Base-by-base conservation (phyloP, 2,329 filamentous ascomycete species). In the Aureobasidium namibiae region DNA sequence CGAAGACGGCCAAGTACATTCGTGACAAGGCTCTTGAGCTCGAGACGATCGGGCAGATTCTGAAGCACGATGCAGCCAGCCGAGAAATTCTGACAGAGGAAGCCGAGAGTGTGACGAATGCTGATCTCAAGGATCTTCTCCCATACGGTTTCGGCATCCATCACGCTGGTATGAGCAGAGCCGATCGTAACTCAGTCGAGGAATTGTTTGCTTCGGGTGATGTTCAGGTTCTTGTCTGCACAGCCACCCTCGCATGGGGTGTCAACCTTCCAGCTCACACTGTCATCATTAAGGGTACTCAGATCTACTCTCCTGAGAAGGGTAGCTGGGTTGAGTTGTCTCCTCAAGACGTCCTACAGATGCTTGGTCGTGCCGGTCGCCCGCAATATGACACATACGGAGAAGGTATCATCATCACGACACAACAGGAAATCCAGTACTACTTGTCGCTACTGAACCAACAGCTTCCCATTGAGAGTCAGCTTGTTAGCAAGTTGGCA, bases 111-210 rank as follows among this genome's bases (percentile, higher is more conserved):
- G 89, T 94, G 18, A 86, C 87, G 34, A 94, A 99, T 70, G 79
- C 86, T 53, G 92, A 96, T 58, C 79, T 99, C 54, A 97, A 97
- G 72, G 94, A 97, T 69, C 78, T 99, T 11, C 77, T 99, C 69
- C 94, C 94, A 0, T 97, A 97, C 67, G 94, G 95, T 7, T 95
- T 99, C 66, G 94, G 94, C 69, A 99, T 99, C 62, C 94, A 99
- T 76, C 94, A 99, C 74, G 94, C 94, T 69, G 94, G 94, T 74
- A 95, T 99, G 89, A 95, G 85, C 72, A 84, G 94, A 71, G 85
- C 88, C n/a, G 95, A 99, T 78, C 87, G 95, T 75, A 92, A 89
- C 29, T 90, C 92, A 52, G 94, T 99, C 13, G 92, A 97, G 70
- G 92, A 96, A 70, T 82, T 99, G 23, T 99, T 99, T 68, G 85